Evolutionary conservation across 1,139 yeast genomes (phyloP), one percentile per base, ranked within the genome.

Genomic region (Pichia sp.): DNA sequence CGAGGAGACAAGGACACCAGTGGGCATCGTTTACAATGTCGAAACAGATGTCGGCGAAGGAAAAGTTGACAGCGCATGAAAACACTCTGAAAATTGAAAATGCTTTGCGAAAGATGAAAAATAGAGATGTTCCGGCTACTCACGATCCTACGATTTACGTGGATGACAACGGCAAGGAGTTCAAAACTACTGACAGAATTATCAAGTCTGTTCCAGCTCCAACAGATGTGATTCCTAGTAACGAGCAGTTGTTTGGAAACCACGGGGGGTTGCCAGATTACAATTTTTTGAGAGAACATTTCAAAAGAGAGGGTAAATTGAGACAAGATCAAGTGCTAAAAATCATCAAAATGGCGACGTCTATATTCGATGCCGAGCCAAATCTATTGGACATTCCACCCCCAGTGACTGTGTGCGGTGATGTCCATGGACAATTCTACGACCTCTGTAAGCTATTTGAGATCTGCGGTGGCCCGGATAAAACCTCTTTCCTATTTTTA

Each of bases 391-490:
- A 79, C 32, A 87, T 93, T 1, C 92, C 92, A 2, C 96, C 97
- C 0, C 99, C 99, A 0, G 90, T 93, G 4, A 92, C 97, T 1
- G 90, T 93, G 1, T 92, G 98, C 73, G 98, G 99, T 53, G 99
- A 93, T 70, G 80, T 93, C 32, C 99, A 93, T 70, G 99, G 99
- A 8, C 99, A 93, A 70, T 90, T 82, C 70, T 93, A 81, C 67
- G 99, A 93, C 70, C 76, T 93, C 63, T 79, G 92, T 82, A 92
- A 92, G 70, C 73, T 93, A 51, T 90, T 93, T 69, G 98, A 93
- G 68, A 96, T 92, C 30, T 97, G 97, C 42, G 99, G 98, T 2
- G 85, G 86, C 67, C 97, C 98, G 3, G 63, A 62, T 45, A 73
- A 69, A 40, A 87, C 96, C 0, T 79, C 88, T 13, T 93, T 90